Base-by-base conservation (phyloP, 768 basidiomycete genomes). In the Naematelia encephala region DNA sequence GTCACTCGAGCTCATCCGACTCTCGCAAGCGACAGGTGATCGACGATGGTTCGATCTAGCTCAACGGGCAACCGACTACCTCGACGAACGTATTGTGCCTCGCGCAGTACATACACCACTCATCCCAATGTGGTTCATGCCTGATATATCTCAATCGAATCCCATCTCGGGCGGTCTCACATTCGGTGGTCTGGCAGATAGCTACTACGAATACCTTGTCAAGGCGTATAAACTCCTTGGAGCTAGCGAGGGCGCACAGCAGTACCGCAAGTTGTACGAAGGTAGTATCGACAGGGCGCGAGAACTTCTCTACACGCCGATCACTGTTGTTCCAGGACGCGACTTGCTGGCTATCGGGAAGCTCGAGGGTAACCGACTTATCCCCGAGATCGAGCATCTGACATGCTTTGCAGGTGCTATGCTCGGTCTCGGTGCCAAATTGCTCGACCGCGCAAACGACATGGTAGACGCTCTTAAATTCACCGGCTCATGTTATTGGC, bases 371-470 rank as follows among this genome's bases (percentile, higher is more conserved):
- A 60, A 59, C 2, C 52, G 56, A 26, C 49, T 67, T 13, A 66
- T 64, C 2, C 57, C 64, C 11, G 69, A 74, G 47, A 64, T 69
- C 11, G 72, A 73, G 50, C 73, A 74, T 46, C 57, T 74, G 59
- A 75, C 77, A 0, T 78, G 77, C 61, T 80, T 79, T 61, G 77
- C 77, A 2, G 79, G 80, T 8, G 80, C 71, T 0, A 81, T 81
- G 80, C 66, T 80, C 11, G 79, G 77, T n/a, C 70, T 81, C 25
- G 80, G 80, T 10, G 63, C 78, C 0, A 67, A 66, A 34, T 60
- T 81, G 5, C 64, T 81, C 22, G 51, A 70, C 30, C 66, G 79
- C 1, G 56, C 63, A n/a, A 52, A 65, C 14, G 80, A 81, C 59
- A 60, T 80, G 61, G 59, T 34, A 0, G 68, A 69, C 49, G 75